Evolutionary conservation across 2,329 filamentous ascomycete species (phyloP).

Genomic region (Aureobasidium vineae): DNA sequence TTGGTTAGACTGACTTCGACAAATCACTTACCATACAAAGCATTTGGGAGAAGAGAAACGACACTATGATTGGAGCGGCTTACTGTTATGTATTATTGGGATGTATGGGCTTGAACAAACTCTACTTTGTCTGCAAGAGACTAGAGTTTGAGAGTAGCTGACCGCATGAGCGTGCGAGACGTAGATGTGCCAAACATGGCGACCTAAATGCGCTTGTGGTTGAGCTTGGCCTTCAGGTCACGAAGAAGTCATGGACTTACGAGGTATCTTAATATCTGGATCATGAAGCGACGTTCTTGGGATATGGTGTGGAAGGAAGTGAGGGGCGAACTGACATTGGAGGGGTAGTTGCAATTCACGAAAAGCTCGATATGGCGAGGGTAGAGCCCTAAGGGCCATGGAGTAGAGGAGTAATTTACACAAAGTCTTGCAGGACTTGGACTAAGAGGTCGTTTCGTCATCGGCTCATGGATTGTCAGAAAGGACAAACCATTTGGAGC

Average conservation of each 20-base stretch:
- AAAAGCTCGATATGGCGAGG: background rate
- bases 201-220: background rate
- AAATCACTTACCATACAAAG: background rate
- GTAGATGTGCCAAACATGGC: background rate
- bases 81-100: background rate
- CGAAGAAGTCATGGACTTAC: background rate
- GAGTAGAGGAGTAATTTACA: background rate
- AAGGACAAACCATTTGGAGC: background rate
- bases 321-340: background rate
- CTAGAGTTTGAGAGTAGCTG: background rate
- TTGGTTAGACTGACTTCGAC: too few relatives aligned
- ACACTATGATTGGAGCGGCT: background rate
- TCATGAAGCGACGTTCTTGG: background rate
- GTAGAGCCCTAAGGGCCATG: background rate
- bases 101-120: background rate
- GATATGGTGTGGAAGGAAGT: background rate
- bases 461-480: background rate
- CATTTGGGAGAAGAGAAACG: background rate
- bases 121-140: background rate
- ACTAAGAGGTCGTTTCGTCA: background rate
- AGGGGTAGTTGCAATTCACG: background rate
- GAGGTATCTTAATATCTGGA: background rate
- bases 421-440: background rate
- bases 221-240: slow-evolving; percentile 5
- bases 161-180: background rate